These are phyloP conservation scores for Alternaria sp. DNA, from an alignment of 2,329 filamentous ascomycete species.

Conservation along the genomic window DNA sequence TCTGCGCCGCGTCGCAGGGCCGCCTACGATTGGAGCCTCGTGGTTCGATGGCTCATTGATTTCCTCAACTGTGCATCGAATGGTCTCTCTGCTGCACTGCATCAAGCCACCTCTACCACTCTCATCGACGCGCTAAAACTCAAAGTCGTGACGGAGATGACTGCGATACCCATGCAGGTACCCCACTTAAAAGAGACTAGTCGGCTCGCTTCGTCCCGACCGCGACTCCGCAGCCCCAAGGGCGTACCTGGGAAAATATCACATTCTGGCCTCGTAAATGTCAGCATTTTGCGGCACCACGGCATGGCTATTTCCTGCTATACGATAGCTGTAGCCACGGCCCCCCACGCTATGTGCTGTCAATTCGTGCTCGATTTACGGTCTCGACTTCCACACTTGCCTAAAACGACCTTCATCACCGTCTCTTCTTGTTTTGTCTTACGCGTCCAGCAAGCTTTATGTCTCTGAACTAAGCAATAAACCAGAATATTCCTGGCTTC, in stretches of 20 bases:
- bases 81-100: background rate
- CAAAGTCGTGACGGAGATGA: constrained; percentile 19
- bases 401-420: background rate
- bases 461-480: background rate
- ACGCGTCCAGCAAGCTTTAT: background rate
- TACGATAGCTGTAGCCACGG: background rate
- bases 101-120: background rate
- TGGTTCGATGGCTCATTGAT: background rate
- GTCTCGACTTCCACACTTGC: background rate
- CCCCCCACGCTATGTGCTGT: constrained; percentile 7
- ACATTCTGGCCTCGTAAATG: background rate
- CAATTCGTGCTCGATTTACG: background rate
- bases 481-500: background rate
- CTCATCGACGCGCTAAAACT: background rate
- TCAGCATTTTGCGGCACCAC: constrained; percentile 5
- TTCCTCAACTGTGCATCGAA: background rate
- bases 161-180: constrained; percentile 9
- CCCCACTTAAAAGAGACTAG: constrained; percentile 5
- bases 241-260: background rate
- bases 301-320: background rate
- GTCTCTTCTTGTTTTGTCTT: background rate
- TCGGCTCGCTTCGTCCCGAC: constrained; percentile 18
- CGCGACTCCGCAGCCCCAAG: constrained; percentile 1
- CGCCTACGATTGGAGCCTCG: background rate
- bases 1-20: background rate